These are phyloP conservation scores for Rhodotorula diobovata DNA, from an alignment of 768 basidiomycete genomes.

Conservation along the genomic window DNA sequence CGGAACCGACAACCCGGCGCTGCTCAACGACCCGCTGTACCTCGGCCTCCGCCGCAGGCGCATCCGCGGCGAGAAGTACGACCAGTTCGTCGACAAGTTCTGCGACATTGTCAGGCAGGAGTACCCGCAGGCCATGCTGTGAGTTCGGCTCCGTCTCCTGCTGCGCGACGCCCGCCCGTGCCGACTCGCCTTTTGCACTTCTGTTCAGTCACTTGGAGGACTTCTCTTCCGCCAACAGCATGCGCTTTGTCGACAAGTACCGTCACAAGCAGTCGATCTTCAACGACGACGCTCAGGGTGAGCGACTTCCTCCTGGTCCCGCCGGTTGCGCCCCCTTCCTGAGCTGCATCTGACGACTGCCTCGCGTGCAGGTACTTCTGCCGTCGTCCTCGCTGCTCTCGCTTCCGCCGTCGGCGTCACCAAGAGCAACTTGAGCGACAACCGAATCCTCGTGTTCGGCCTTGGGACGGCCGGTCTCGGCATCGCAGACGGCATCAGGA, in stretches of 20 bases:
- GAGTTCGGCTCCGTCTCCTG: background rate
- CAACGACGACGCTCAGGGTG: no score
- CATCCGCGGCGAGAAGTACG: conserved; percentile 67
- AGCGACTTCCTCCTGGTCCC: background rate
- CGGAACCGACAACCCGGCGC: conserved; percentile 65
- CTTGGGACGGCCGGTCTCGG: conserved; percentile 69
- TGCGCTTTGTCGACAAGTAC: conserved; percentile 56
- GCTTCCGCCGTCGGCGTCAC: conserved; percentile 68
- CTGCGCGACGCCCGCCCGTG: no score
- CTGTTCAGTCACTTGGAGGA: conserved; percentile 60
- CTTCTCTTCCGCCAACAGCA: no score
- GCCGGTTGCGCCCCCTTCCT: conserved; percentile 42
- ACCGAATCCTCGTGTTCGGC: conserved; percentile 44
- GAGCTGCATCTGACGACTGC: no score
- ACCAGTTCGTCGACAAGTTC: conserved; percentile 71
- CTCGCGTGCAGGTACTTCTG: conserved; percentile 55
- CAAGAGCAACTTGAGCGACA: conserved; percentile 62
- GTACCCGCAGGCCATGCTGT: conserved; percentile 35
- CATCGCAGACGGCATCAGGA: conserved; percentile 68
- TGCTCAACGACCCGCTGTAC: conserved; percentile 52
- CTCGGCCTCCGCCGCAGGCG: conserved; percentile 60
- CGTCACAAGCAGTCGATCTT: conserved; percentile 57
- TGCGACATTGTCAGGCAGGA: conserved; percentile 33
- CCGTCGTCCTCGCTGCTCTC: conserved; percentile 65
- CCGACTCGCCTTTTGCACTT: conserved; percentile 50